Evolutionary conservation across 2,329 filamentous ascomycete genomes (phyloP), one percentile per base, ranked within the genome.

Genomic region (Aphanoascus verrucosus): DNA sequence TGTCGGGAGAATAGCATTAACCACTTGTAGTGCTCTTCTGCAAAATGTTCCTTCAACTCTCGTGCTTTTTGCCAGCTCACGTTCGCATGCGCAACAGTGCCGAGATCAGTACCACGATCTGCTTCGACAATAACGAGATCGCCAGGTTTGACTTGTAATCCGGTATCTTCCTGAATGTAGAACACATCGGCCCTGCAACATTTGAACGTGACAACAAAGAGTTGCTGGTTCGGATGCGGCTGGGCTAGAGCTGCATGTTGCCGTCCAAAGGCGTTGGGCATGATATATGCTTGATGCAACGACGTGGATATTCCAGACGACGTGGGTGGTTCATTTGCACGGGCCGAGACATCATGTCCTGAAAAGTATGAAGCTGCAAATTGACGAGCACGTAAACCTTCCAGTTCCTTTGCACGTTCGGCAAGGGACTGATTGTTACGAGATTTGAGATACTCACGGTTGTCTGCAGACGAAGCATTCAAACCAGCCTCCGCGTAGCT

Each of bases 41-140:
- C 86, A 60, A 91, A 94, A 61, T 93, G 84, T 62, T 94, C 88
- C 68, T 96, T 95, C 60, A 89, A 74, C 46, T 93, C 85, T 64
- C 93, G 90, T 7, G 93, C 93, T 49, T 85, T 81, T 60, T 89
- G 84, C 78, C 89, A 89, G 57, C 88, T 86, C 38, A 97, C 83
- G 62, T 94, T 90, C 58, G 89, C 86, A 60, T 86, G 83, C 50
- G 88, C 86, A 28, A 98, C 91, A 23, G 91, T 95, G 43, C 93
- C 94, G 35, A 98, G 79, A 65, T 98, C 94, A 19, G 89, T 94
- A 44, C 93, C 93, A 58, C 93, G 88, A 68, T 98, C 94, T 20
- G 93, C 93, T 71, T 98, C 93, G 15, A 96, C 90, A 60, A 98
- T 97, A 57, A 98, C 94, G 50, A 97, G 77, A 65, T 98, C 93